phyloP scores from a whole-genome alignment of 495 filamentous ascomycete species.

The Penicillium ochrochloron region DNA sequence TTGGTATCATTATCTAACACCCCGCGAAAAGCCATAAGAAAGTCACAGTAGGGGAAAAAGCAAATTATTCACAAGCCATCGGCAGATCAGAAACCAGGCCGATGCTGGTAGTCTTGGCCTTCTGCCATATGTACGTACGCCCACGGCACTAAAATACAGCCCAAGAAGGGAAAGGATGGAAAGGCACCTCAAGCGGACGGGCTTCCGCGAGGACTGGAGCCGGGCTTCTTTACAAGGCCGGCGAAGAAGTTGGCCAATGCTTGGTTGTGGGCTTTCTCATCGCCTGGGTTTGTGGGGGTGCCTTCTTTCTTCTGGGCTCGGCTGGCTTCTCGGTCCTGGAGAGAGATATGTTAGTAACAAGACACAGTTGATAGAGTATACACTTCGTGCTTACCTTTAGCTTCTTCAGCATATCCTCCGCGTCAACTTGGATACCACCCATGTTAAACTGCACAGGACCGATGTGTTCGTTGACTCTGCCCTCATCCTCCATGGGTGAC shows the following conservation, averaged over 20 bases:
- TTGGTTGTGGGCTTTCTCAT: constrained; percentile 69
- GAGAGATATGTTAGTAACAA: constrained; percentile 20
- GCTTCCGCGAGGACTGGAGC: constrained; percentile 48
- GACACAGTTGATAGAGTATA: too few species aligned
- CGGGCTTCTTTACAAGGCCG: constrained; percentile 64
- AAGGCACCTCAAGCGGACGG: constrained; percentile 39
- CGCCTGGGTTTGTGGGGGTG: constrained; percentile 40
- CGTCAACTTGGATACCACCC: constrained; percentile 95
- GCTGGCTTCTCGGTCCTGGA: constrained; percentile 60
- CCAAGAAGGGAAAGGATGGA: constrained; percentile 20
- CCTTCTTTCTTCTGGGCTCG: constrained; percentile 53
- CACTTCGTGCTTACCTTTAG: constrained; percentile 65
- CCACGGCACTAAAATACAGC: constrained; percentile 41
- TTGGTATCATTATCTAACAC: constrained; percentile 44
- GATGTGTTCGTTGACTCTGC: constrained; percentile 82
- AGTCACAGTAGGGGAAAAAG: constrained; percentile 16
- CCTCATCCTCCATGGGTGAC: constrained; percentile 54
- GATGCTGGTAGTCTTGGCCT: constrained; percentile 29
- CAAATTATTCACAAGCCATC: constrained; percentile 22
- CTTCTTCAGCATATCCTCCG: constrained; percentile 90
- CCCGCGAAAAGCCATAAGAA: constrained; percentile 30
- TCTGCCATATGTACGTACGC: constrained; percentile 42
- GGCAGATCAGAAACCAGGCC: constrained; percentile 36
- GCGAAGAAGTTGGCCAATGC: constrained; percentile 70
- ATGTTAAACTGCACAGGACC: constrained; percentile 97